Base-by-base conservation (phyloP, 805 yeast genomes). In the Starmerella lactis-condensi region DNA sequence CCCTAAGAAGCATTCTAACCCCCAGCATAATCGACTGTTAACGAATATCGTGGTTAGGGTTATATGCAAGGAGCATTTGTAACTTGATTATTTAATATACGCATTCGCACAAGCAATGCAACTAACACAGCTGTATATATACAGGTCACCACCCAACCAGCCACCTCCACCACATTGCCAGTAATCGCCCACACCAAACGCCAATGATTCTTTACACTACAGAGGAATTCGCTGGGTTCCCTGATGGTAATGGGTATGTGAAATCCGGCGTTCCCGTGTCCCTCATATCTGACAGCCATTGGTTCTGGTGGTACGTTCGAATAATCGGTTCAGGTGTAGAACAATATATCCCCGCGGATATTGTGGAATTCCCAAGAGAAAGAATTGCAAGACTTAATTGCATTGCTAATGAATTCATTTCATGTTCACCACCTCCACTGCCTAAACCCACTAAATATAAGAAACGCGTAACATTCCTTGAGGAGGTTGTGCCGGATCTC, bases 331-430 rank as follows among this genome's bases (percentile, higher is more conserved):
- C 72, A 48, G 72, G 72, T 3, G 65, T 71, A 42, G 71, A 85
- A 32, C 98, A 98, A 1, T 89, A 83, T 58, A 91, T 91, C 2
- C 98, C 98, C 1, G 96, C 95, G 1, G 98, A 89, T 51, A 70
- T 89, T 35, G 57, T 89, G 22, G 98, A 89, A 53, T 79, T 93
- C 0, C 82, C 78, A 38, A 75, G 72, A 28, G 98, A 89, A 54
- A 61, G 96, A 36, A 56, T 89, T 32, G 98, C 98, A 0, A 62
- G 96, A 34, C 60, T 83, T 24, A 89, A 89, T 51, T 17, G 16
- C 21, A 12, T 17, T 8, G 29, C 29, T 6, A 26, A 26, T 26
- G 29, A 26, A 21, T 7, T 6, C 18, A 26, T 26, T 15, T 7
- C 17, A 7, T 7, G 10, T 6, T 9, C 17, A 17, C 14, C 18